Conservation (phyloP, 768 basidiomycete genomes). For the Podaxis mareebaensis region DNA sequence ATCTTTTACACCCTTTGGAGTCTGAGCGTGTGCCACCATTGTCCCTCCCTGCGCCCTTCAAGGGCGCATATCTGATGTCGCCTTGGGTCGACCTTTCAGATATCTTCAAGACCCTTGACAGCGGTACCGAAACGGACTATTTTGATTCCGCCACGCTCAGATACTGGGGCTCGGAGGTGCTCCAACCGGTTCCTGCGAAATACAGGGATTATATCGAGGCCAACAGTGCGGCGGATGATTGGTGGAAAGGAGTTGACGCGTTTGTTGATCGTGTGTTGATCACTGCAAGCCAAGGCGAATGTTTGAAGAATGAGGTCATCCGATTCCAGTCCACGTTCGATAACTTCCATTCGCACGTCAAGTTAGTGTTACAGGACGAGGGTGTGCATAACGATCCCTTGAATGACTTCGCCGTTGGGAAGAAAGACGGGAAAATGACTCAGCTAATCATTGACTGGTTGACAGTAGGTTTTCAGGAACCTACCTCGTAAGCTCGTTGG, state of each 20-base stretch:
- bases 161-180: conserved; percentile 17
- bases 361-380: conserved; percentile 25
- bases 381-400: conserved; percentile 18
- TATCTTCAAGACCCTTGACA: conserved; percentile 25
- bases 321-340: conserved; percentile 24
- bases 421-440: not conserved
- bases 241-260: conserved; percentile 32
- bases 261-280: conserved; percentile 35
- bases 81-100: conserved; percentile 32
- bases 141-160: conserved; percentile 20
- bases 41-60: conserved; percentile 22
- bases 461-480: conserved; percentile 9
- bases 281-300: conserved; percentile 36
- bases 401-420: not conserved
- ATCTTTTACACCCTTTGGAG: conserved; percentile 31
- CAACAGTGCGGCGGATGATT: conserved; percentile 28
- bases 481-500: not conserved
- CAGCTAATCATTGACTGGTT: conserved; percentile 10
- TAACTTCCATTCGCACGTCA: conserved; percentile 21
- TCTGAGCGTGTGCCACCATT: conserved; percentile 21
- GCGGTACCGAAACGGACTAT: conserved; percentile 26
- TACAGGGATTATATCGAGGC: conserved; percentile 32
- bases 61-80: conserved; percentile 30
- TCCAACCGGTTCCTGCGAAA: conserved; percentile 23
- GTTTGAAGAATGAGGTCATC: conserved; percentile 33